Evolutionary conservation across 2,329 filamentous ascomycete species (phyloP), one percentile per base, ranked within the genome.

Genomic region (Aureobasidium sp.): DNA sequence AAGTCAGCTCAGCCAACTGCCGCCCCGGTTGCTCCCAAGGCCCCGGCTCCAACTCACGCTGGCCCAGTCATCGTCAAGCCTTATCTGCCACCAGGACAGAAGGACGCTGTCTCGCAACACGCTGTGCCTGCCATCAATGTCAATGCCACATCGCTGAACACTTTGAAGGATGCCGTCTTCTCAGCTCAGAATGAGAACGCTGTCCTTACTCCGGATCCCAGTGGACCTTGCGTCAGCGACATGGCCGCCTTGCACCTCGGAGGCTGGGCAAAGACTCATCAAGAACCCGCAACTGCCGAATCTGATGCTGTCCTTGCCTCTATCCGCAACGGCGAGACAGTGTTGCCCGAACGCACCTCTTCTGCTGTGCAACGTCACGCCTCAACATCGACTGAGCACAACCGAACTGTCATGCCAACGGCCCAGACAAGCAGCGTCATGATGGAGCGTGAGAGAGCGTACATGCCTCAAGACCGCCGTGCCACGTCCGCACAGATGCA

Each of bases 131-230:
- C 67, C 7, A 64, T 69, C 25, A 69, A 72, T 63, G 64, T 57
- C 15, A 62, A 58, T 41, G 56, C 66, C 12, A 64, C 67, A 2
- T 67, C 66, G 36, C 62, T 69, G 42, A 69, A 72, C 63, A 66
- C 65, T 31, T 64, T 73, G 34, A 73, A 72, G 66, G 68, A 73
- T 61, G 69, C 68, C 9, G 62, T 72, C 37, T 66, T 67, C 56
- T 69, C 69, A 8, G 67, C 72, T 9, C 67, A 69, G 41, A 73
- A 72, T 37, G 70, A 74, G 66, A 70, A 71, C 44, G 68, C 70
- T 9, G 62, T 72, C 20, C 63, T 71, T 29, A 70, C 68, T 14
- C 70, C 70, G n/a, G 67, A 67, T 12, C 56, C 65, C 36, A 67
- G 69, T 31, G 70, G 68, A 9, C 68, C 68, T 29, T 65, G 66